These are phyloP conservation scores for Schwanniomyces yamadae DNA, from an alignment of 805 yeast species.

Conservation along the genomic window DNA sequence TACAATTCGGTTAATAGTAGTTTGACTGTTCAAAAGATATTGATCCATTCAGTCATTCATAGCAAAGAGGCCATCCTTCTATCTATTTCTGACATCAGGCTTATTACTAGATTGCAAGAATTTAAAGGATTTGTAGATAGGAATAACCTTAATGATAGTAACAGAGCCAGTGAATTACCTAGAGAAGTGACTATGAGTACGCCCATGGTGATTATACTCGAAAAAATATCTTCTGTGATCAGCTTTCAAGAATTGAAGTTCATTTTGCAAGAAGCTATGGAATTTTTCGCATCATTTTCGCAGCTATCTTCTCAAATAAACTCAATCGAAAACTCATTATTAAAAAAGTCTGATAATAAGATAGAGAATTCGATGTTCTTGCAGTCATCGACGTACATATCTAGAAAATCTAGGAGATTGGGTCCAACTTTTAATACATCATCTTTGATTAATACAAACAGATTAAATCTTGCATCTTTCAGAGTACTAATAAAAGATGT, in stretches of 20 bases:
- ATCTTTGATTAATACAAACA: constrained; percentile 23
- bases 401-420: constrained; percentile 15
- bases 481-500: constrained; percentile 23
- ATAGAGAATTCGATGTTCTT: constrained; percentile 1
- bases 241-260: constrained; percentile 10
- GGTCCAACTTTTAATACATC: constrained; percentile 11
- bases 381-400: constrained; percentile 10
- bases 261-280: constrained; percentile 10
- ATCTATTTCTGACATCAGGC: constrained; percentile 23
- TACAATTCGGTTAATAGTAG: constrained; percentile 34
- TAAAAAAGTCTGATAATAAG: not conserved
- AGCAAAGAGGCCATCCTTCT: constrained; percentile 13
- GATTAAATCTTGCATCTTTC: constrained; percentile 41
- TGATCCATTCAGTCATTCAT: constrained; percentile 14
- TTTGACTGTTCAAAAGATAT: constrained; percentile 33
- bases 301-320: constrained; percentile 6
- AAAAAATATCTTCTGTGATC: constrained; percentile 12
- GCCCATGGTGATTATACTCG: constrained; percentile 13
- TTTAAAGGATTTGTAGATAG: constrained; percentile 23
- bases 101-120: constrained; percentile 23
- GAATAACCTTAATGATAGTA: constrained; percentile 6
- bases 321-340: constrained; percentile 13
- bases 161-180: constrained; percentile 15
- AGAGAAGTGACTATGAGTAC: constrained; percentile 18
- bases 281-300: constrained; percentile 7